Base-by-base conservation (phyloP, 2,329 filamentous ascomycete species). In the Blastomyces percursus region DNA sequence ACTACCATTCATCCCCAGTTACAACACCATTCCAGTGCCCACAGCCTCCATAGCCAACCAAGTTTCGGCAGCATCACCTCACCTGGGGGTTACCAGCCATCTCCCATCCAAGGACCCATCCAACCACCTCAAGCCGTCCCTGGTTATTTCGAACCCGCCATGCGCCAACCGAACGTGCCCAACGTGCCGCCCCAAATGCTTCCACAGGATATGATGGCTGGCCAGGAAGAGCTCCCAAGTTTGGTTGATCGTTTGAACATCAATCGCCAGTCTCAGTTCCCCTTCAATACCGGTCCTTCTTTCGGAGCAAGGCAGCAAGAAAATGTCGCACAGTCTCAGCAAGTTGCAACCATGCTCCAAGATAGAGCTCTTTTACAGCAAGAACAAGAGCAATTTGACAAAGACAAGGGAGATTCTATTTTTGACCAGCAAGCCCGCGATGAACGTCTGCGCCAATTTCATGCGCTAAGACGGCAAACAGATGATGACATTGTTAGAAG, bases 1-100 rank as follows among this genome's bases (percentile, higher is more conserved):
- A 73, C 75, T n/a, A 78, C 84, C 54, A 73, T 81, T 63, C 79
- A 80, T n/a, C 81, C 81, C 60, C 56, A 83, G 64, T 82, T 97
- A 9, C 91, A 97, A 70, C 94, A 97, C 71, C 92, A 97, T 72
- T 92, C 91, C 0, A 97, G 93, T 72, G 90, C 91, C 9, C 93
- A 97, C 69, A 97, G 93, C 72, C 82, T 99, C 64, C 94, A 99
- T 72, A 96, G 91, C 72, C 94, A 99, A 75, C 93, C 93, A 27
- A 97, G 93, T 76, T 96, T 94, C 72, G 91, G 93, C 21, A 96
- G 89, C 76, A 95, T 99, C 67, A 86, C 90, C 2, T 95, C 91
- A n/a, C 91, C 92, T 1, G 84, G 88, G 63, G 86, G 85, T 12
- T 87, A 85, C 70, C 84, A 86, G 68, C 80, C 83, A 61, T 81